Conservation (phyloP, 2,329 filamentous ascomycete genomes). For the Colletotrichum falcatum region DNA sequence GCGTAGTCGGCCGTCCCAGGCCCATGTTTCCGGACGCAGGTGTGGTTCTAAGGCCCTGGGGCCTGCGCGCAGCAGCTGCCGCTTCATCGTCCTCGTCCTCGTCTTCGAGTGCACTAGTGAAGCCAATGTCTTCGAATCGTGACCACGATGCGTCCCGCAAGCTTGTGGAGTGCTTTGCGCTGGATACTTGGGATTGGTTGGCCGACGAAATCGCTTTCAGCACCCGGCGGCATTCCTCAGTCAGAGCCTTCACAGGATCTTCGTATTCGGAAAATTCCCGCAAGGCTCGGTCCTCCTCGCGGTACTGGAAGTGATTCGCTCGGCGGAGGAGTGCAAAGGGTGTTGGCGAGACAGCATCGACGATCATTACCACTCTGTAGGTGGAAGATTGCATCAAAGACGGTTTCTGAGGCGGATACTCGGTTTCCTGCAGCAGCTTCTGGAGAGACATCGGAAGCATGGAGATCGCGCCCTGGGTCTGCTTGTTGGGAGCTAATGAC, state of each 20-base stretch:
- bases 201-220: conserved; percentile 87
- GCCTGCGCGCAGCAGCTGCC: conserved; percentile 54
- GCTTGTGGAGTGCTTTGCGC: conserved; percentile 77
- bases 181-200: conserved; percentile 85
- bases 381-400: conserved; percentile 82
- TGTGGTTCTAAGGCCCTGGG: conserved; percentile 69
- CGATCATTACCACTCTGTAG: conserved; percentile 95
- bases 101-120: conserved; percentile 80
- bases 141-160: conserved; percentile 94
- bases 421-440: conserved; percentile 89
- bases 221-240: conserved; percentile 93
- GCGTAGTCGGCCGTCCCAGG: conserved; percentile 87
- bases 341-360: conserved; percentile 93
- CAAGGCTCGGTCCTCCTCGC: conserved; percentile 86
- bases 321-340: conserved; percentile 91
- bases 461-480: conserved; percentile 81
- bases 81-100: conserved; percentile 73
- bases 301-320: conserved; percentile 95
- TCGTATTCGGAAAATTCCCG: conserved; percentile 89
- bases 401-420: conserved; percentile 89
- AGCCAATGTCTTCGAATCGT: conserved; percentile 94
- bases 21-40: conserved; percentile 76
- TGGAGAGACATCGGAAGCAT: conserved; percentile 91
- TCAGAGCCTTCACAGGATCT: conserved; percentile 87
- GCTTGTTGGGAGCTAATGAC: conserved; percentile 85